Evolutionary conservation across 805 yeast genomes (phyloP).

Genomic region (Teunomyces funiuensis): DNA sequence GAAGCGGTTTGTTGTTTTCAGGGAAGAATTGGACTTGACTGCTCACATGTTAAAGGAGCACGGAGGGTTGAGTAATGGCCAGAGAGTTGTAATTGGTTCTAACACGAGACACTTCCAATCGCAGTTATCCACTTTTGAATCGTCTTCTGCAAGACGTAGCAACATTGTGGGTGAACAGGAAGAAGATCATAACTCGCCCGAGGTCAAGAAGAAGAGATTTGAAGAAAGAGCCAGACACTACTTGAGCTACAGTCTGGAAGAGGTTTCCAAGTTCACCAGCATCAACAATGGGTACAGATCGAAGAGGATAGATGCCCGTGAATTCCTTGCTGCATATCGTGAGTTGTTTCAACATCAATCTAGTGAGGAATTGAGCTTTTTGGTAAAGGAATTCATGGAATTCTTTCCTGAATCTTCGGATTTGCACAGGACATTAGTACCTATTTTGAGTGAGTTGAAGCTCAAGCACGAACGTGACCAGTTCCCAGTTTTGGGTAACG

Average conservation of each 20-base stretch:
- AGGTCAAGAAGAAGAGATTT: slow-evolving; percentile 57
- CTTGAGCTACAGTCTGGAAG: slow-evolving; percentile 50
- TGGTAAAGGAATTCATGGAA: slow-evolving; percentile 62
- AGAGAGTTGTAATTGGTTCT: slow-evolving; percentile 41
- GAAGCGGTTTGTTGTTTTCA: slow-evolving; percentile 87
- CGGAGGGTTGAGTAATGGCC: slow-evolving; percentile 50
- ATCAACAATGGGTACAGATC: slow-evolving; percentile 50
- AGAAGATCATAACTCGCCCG: slow-evolving; percentile 41
- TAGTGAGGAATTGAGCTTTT: slow-evolving; percentile 51
- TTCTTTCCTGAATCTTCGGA: slow-evolving; percentile 49
- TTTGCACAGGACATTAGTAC: slow-evolving; percentile 40
- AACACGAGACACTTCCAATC: slow-evolving; percentile 48
- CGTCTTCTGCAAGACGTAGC: slow-evolving; percentile 18
- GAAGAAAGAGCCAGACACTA: slow-evolving; percentile 87
- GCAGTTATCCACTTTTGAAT: slow-evolving; percentile 59
- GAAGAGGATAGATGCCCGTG: slow-evolving; percentile 47
- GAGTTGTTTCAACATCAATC: slow-evolving; percentile 44
- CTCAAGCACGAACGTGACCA: slow-evolving; percentile 29
- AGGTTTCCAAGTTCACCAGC: slow-evolving; percentile 48
- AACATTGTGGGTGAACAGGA: slow-evolving; percentile 18
- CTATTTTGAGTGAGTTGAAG: slow-evolving; percentile 20
- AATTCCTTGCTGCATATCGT: slow-evolving; percentile 46
- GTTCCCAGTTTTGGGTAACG: slow-evolving; percentile 50
- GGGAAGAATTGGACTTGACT: slow-evolving; percentile 79
- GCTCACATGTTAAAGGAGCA: slow-evolving; percentile 89